phyloP scores from a whole-genome alignment of 1,139 yeast species.

The Yamadazyma dendronema region DNA sequence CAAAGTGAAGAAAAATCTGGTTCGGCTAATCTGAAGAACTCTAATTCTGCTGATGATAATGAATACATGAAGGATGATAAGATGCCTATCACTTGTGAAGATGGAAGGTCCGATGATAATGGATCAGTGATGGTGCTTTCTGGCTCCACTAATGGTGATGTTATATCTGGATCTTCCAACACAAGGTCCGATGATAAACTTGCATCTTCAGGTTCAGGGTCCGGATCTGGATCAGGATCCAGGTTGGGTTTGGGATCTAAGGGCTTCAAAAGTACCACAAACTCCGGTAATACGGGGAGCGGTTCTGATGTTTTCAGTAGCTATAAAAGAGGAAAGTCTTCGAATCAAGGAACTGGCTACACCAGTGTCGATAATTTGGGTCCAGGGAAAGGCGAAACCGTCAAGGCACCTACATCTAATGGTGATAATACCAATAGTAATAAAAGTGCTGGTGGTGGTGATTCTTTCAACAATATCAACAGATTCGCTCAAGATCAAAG shows the following conservation, averaged over 20 bases:
- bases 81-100: conserved; percentile 2
- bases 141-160: not conserved
- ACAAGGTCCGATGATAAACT: not conserved
- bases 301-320: conserved; percentile 6
- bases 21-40: conserved; percentile 8
- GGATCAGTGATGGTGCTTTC: conserved; percentile 1
- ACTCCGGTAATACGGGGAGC: not conserved
- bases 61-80: conserved; percentile 8
- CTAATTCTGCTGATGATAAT: conserved; percentile 11
- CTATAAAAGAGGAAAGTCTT: not conserved
- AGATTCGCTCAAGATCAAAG: conserved; percentile 20
- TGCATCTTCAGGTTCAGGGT: conserved; percentile 5
- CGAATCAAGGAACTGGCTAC: conserved; percentile 6
- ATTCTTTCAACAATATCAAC: conserved; percentile 11
- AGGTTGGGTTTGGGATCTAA: conserved; percentile 2
- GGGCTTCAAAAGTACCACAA: not conserved
- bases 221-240: conserved; percentile 4
- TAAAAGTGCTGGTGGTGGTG: not conserved
- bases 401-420: not conserved
- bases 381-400: not conserved
- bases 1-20: conserved; percentile 11
- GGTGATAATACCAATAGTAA: not conserved
- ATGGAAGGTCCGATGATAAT: conserved; percentile 2
- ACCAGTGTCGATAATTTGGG: conserved; percentile 8
- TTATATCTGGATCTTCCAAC: not conserved